Base-by-base conservation (phyloP, 2,329 filamentous ascomycete species). In the Epicoccum sorghinum region DNA sequence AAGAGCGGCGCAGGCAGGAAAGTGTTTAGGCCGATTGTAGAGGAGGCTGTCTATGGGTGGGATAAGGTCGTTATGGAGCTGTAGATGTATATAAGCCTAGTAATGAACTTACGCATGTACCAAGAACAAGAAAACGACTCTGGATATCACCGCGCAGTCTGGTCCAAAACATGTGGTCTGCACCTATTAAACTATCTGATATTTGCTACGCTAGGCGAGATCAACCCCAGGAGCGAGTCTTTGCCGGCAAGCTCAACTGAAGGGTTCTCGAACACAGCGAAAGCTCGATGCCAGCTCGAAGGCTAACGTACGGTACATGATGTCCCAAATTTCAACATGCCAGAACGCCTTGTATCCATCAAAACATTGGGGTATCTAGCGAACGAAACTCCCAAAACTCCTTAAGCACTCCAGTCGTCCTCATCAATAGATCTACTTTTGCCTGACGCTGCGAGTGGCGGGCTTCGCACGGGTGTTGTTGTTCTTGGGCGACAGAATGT, bases 1-100 rank as follows among this genome's bases (percentile, higher is more conserved):
- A 64, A 64, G 54, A 65, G 59, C 33, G 68, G 70, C 40, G 76
- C 75, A 7, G 77, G 78, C 1, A 70, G 78, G 44, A 80, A 80
- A 63, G 60, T 78, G 4, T 75, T 80, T 18, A 64, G 75, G 45
- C 78, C 78, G 2, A 77, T 80, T 52, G 74, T 80, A 8, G 78
- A 80, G 52, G 72, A 75, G 47, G 78, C 78, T 0, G 76, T 80
- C 0, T 65, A 68, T 60, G 59, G 49, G 0, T 79, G 78, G 78
- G 72, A 77, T 42, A 73, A 46, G 32, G 46, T 55, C 5, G n/a
- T 7, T n/a, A 60, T 47, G 35, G 47, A 37, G 40, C 36, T 42
- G 10, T 55, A 42, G 27, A 12, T 23, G n/a, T 6, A 10, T 23
- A 9, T 18, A 29, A 29, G 18, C 18, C 27, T 7, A 29, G 27